Conservation (phyloP, 371 early-diverging fungal genomes). For the Coemansia sp. region DNA sequence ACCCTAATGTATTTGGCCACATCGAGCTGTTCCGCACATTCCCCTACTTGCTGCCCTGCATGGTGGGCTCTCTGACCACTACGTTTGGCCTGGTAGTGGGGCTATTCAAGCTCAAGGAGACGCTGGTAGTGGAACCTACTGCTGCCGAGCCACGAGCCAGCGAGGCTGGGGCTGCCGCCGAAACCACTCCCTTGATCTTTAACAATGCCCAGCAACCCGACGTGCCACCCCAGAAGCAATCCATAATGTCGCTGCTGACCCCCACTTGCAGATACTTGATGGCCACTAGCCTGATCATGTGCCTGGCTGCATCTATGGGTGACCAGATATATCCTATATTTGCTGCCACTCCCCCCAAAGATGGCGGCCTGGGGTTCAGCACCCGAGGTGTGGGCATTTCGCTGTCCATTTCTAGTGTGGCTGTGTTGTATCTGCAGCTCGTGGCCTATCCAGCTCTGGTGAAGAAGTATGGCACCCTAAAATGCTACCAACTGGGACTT, state of each 20-base stretch:
- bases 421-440: constrained; percentile 59
- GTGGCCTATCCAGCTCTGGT: constrained; percentile 57
- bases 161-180: neutral
- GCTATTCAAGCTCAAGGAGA: constrained; percentile 73
- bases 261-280: constrained; percentile 10
- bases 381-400: constrained; percentile 58
- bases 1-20: constrained; percentile 67
- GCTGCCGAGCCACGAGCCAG: neutral
- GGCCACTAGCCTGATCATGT: constrained; percentile 42
- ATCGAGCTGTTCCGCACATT: constrained; percentile 62
- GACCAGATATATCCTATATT: constrained; percentile 73
- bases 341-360: constrained; percentile 53
- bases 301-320: constrained; percentile 68
- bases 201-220: neutral
- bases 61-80: constrained; percentile 62
- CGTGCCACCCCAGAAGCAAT: neutral
- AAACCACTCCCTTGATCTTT: neutral
- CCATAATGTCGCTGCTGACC: constrained; percentile 12
- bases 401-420: constrained; percentile 56
- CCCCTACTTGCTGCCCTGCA: constrained; percentile 85
- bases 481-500: constrained; percentile 56
- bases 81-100: constrained; percentile 65
- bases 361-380: constrained; percentile 63
- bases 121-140: constrained; percentile 35
- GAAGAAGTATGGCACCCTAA: constrained; percentile 52